Base-by-base conservation (phyloP, 2,329 filamentous ascomycete species). In the Diaporthe citriasiana region DNA sequence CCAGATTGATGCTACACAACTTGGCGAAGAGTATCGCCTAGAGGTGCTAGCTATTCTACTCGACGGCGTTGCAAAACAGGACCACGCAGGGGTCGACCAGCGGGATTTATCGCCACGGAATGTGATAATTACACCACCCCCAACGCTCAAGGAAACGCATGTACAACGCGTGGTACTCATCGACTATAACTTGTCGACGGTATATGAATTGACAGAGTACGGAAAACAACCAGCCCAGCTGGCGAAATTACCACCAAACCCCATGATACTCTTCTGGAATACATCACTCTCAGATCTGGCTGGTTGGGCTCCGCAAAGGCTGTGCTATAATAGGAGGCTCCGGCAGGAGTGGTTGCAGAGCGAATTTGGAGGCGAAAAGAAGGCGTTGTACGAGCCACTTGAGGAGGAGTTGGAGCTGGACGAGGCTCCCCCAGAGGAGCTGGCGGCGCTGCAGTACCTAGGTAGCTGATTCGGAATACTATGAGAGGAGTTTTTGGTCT, bases 311-410 rank as follows among this genome's bases (percentile, higher is more conserved):
- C 60, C 42, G 27, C 42, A 10, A 9, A 27, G 27, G 30, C 13
- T 27, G 42, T 66, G 12, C n/a, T 2, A 15, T n/a, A 51, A 51
- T 4, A 10, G 3, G 3, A 66, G 42, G 60, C 45, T 51, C 13
- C 7, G 19, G 8, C 60, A 66, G 42, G 42, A 50, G 8, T 51
- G 60, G 42, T 10, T 66, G 60, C n/a, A 27, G 25, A 27, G 42
- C 27, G 60, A 66, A 25, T 66, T 66, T 38, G 60, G 60, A 4
- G 30, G 30, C 19, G 60, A 66, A 12, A 66, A 38, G 42, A 35
- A 17, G 30, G 25, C 12, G 1, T 6, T 57, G 22, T 57, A 57
- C 22, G 55, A 57, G 55, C 55, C 55, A 40, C 1, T 57, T 57
- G 33, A 5, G 22, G 33, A 57, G 30, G 33, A 38, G 7, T 17